Conservation (phyloP, 768 basidiomycete species). For the Saitozyma podzolica region DNA sequence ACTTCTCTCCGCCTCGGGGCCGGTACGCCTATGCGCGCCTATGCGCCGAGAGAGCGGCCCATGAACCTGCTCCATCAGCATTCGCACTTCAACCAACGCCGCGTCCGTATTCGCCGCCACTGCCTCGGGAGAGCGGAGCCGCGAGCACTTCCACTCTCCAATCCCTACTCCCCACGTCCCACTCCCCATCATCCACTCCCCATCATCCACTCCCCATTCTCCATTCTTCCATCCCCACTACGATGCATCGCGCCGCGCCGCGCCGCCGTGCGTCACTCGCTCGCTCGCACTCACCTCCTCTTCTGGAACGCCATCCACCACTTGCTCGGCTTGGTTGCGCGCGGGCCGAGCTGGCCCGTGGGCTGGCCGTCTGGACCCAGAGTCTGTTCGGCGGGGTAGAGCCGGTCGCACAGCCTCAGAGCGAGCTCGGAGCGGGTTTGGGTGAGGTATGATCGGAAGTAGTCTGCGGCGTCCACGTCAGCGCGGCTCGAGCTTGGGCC, state of each 20-base stretch:
- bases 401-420: constrained; percentile 74
- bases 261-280: neutral
- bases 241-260: too few species aligned
- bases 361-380: constrained; percentile 67
- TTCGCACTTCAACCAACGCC: neutral
- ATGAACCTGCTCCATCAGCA: constrained; percentile 34
- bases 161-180: too few species aligned
- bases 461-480: constrained; percentile 61
- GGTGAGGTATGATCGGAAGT: constrained; percentile 82
- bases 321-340: constrained; percentile 83
- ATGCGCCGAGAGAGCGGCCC: constrained; percentile 38
- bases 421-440: constrained; percentile 93
- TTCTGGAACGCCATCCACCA: constrained; percentile 99
- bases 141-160: neutral
- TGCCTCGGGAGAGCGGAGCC: neutral
- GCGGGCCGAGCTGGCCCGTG: constrained; percentile 39
- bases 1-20: too few species aligned
- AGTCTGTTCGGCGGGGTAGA: constrained; percentile 64
- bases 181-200: too few species aligned
- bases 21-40: neutral
- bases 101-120: too few species aligned
- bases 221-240: too few species aligned
- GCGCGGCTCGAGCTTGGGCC: too few species aligned
- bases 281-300: constrained; percentile 57
- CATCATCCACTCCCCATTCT: too few species aligned